Evolutionary conservation across 345 rosid genomes (phyloP).

Genomic region (Cardamine chenopodiifolia): DNA sequence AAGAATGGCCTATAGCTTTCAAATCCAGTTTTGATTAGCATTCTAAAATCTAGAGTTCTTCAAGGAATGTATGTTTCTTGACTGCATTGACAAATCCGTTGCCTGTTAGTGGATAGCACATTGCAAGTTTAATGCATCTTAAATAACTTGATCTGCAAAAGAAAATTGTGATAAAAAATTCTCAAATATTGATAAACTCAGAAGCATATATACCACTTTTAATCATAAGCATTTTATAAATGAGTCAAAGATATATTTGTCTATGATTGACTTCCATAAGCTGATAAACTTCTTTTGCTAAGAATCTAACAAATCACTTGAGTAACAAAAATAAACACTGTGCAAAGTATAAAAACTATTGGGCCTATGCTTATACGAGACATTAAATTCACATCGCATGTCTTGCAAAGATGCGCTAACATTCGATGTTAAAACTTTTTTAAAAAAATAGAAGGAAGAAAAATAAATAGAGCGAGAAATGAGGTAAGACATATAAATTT

Average conservation of each 20-base stretch:
- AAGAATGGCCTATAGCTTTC: slow-evolving; percentile 8
- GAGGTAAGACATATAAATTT: slow-evolving; percentile 14
- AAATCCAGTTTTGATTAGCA: not conserved
- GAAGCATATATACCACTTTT: too few relatives aligned
- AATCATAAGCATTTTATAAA: too few relatives aligned
- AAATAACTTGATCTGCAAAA: slow-evolving; percentile 40
- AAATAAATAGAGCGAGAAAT: slow-evolving; percentile 38
- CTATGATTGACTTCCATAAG: too few relatives aligned
- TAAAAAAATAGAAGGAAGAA: not conserved
- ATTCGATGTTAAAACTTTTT: not conserved
- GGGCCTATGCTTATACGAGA: not conserved
- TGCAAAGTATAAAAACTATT: not conserved
- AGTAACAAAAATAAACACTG: too few relatives aligned
- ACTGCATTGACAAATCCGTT: not conserved
- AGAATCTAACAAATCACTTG: too few relatives aligned
- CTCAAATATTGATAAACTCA: too few relatives aligned
- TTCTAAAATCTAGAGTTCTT: slow-evolving; percentile 53
- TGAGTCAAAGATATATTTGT: too few relatives aligned
- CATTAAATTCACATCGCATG: too few relatives aligned
- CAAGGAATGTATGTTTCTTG: slow-evolving; percentile 48
- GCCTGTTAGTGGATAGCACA: not conserved
- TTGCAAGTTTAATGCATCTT: slow-evolving; percentile 39
- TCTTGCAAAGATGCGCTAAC: too few relatives aligned
- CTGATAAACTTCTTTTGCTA: too few relatives aligned
- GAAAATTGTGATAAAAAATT: not conserved